phyloP scores from a whole-genome alignment of 352 stramenopile genomes.

The Phytophthora multivora region DNA sequence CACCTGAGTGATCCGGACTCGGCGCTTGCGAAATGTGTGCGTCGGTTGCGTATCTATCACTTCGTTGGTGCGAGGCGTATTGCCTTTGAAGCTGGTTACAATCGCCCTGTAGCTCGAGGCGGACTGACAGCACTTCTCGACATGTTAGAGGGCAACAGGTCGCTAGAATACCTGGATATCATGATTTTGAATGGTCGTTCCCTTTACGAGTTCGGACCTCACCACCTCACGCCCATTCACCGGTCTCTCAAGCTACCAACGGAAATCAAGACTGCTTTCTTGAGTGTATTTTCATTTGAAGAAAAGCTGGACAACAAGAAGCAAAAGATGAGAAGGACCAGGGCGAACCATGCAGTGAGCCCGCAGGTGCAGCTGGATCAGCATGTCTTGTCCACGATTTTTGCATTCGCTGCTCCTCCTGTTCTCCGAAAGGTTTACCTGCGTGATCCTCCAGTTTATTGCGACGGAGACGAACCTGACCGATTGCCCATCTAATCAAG shows the following conservation, averaged over 20 bases:
- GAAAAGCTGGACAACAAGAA: too few relatives aligned
- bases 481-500: not conserved
- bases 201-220: too few relatives aligned
- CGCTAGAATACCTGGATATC: slow-evolving; percentile 4
- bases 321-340: not conserved
- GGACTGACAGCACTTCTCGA: not conserved
- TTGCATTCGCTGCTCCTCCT: not conserved
- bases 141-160: slow-evolving; percentile 5
- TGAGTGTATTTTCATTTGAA: too few relatives aligned
- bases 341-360: not conserved
- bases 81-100: not conserved
- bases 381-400: not conserved
- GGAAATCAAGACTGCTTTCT: too few relatives aligned
- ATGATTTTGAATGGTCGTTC: too few relatives aligned
- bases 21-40: not conserved
- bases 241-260: not conserved
- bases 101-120: not conserved
- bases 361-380: not conserved
- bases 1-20: not conserved
- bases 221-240: too few relatives aligned
- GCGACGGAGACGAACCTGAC: too few relatives aligned
- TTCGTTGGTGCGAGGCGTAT: not conserved
- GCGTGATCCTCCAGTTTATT: too few relatives aligned
- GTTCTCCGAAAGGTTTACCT: not conserved
- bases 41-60: not conserved